Percentiles rank a stretch among this genome's conserved stretches.
Conservation (phyloP, 2,329 filamentous ascomycete species). For the Verticillium albo-atrum region DNA sequence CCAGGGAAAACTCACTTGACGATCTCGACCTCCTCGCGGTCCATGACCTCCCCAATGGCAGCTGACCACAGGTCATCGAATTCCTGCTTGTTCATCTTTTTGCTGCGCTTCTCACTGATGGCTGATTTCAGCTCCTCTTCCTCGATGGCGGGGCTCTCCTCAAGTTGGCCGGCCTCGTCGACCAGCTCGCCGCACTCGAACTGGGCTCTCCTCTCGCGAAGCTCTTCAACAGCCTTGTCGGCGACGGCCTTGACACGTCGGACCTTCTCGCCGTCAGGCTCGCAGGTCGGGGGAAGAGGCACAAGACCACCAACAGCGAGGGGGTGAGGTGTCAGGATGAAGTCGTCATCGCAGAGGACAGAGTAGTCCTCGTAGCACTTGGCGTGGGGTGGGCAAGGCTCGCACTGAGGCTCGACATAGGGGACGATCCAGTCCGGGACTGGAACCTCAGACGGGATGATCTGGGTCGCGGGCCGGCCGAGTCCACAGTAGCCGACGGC, state of each 20-base stretch:
- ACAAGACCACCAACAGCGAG: constrained; percentile 75
- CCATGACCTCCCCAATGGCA: constrained; percentile 67
- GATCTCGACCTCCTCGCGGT: constrained; percentile 56
- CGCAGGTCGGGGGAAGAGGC: constrained; percentile 85
- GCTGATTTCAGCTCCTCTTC: constrained; percentile 75
- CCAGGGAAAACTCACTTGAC: constrained; percentile 46
- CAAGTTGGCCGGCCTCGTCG: constrained; percentile 55
- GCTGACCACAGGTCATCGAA: constrained; percentile 84
- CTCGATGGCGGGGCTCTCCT: constrained; percentile 53
- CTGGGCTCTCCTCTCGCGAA: constrained; percentile 79
- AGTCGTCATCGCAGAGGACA: constrained; percentile 80
- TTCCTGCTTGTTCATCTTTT: constrained; percentile 78
- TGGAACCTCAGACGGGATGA: constrained; percentile 43
- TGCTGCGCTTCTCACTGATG: constrained; percentile 71
- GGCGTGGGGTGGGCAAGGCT: constrained; percentile 85
- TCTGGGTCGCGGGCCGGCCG: constrained; percentile 55
- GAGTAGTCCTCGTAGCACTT: constrained; percentile 78
- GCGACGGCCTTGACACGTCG: constrained; percentile 82
- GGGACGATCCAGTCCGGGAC: constrained; percentile 70
- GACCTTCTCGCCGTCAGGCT: constrained; percentile 90
- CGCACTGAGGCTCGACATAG: constrained; percentile 74
- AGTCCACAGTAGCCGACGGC: constrained; percentile 92
- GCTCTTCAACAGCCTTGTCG: constrained; percentile 79
- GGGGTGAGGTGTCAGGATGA: constrained; percentile 79
- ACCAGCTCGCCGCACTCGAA: constrained; percentile 81